Evolutionary conservation across 306 rosid species (phyloP).

Genomic region (Glycine soja): DNA sequence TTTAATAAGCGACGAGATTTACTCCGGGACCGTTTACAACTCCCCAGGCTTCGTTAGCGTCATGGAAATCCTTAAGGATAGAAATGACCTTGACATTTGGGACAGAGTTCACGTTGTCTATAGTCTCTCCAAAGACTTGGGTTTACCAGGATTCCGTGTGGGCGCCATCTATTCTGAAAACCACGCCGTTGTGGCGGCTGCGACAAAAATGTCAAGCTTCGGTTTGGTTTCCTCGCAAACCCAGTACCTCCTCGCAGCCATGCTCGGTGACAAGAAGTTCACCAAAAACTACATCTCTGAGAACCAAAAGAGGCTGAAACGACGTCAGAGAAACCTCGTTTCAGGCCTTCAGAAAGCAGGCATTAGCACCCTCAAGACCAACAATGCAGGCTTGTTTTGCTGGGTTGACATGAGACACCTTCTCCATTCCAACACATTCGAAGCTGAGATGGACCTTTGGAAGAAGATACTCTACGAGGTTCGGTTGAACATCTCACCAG

Average conservation of each 20-base stretch:
- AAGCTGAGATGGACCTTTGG: conserved; percentile 87
- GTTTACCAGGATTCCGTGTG: conserved; percentile 86
- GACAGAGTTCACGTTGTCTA: conserved; percentile 74
- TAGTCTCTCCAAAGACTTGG: conserved; percentile 88
- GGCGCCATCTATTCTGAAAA: conserved; percentile 84
- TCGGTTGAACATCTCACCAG: conserved; percentile 77
- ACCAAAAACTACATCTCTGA: conserved; percentile 65
- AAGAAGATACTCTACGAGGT: conserved; percentile 74
- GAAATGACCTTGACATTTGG: conserved; percentile 44
- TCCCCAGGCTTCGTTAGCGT: conserved; percentile 70
- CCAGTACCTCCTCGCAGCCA: conserved; percentile 75
- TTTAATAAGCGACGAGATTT: conserved; percentile 86
- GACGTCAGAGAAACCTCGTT: conserved; percentile 62
- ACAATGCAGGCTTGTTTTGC: conserved; percentile 80
- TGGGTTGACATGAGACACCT: conserved; percentile 91
- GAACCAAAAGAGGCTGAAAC: conserved; percentile 70
- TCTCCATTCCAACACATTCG: conserved; percentile 65
- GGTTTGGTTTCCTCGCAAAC: conserved; percentile 87
- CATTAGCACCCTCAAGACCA: conserved; percentile 65
- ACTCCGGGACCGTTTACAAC: conserved; percentile 81
- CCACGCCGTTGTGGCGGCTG: conserved; percentile 64
- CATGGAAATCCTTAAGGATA: conserved; percentile 72
- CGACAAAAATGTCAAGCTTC: conserved; percentile 91
- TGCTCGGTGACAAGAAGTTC: conserved; percentile 77
- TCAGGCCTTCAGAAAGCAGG: conserved; percentile 66